These are phyloP conservation scores for Phytophthora hibernalis DNA, from an alignment of 352 stramenopile species.

Conservation along the genomic window DNA sequence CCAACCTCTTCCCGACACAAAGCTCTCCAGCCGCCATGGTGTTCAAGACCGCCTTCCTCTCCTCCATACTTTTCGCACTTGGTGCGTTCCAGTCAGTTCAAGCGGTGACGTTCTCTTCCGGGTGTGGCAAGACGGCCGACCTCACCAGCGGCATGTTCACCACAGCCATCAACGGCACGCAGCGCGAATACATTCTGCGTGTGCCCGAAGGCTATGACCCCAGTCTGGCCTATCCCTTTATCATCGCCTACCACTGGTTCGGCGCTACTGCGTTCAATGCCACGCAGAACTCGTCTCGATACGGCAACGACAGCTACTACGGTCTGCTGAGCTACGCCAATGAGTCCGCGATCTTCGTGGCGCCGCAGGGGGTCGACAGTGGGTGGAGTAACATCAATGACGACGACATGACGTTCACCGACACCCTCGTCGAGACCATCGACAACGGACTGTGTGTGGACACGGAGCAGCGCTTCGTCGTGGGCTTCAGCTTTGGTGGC, in stretches of 20 bases:
- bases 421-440: constrained; percentile 34
- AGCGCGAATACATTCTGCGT: constrained; percentile 43
- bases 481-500: constrained; percentile 44
- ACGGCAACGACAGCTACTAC: constrained; percentile 46
- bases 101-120: constrained; percentile 13
- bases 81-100: constrained; percentile 7
- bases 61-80: constrained; percentile 6
- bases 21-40: not conserved
- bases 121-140: constrained; percentile 13
- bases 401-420: constrained; percentile 33
- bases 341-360: constrained; percentile 18
- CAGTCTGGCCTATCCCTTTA: constrained; percentile 26
- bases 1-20: not conserved
- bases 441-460: constrained; percentile 41
- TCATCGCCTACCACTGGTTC: constrained; percentile 45
- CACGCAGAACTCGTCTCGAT: constrained; percentile 30
- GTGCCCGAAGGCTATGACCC: constrained; percentile 39
- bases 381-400: constrained; percentile 36
- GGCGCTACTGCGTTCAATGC: constrained; percentile 38
- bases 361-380: constrained; percentile 34
- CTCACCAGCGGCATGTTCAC: constrained; percentile 37
- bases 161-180: constrained; percentile 27
- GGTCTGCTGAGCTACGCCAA: constrained; percentile 30
- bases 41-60: constrained; percentile 4
- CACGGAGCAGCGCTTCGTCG: constrained; percentile 41